phyloP scores from a whole-genome alignment of 495 filamentous ascomycete genomes.

The Lasiosphaeria hispida region DNA sequence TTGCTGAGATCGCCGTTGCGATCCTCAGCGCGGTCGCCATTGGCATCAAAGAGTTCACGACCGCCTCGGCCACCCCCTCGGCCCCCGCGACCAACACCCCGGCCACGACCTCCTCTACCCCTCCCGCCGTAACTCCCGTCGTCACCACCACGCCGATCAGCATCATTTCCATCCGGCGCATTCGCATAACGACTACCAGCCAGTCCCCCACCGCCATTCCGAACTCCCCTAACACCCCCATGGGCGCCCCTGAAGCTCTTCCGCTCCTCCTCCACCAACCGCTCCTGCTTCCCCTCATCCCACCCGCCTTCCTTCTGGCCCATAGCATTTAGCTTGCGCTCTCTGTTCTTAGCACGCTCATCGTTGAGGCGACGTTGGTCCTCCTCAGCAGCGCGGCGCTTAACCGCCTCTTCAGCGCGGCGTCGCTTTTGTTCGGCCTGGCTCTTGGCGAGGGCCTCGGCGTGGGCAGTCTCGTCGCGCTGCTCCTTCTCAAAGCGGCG shows the following conservation, averaged over 20 bases:
- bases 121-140: constrained; percentile 26
- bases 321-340: constrained; percentile 49
- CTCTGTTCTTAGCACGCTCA: constrained; percentile 46
- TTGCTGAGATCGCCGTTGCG: background rate
- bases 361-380: constrained; percentile 48
- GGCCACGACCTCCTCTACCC: constrained; percentile 29
- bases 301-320: constrained; percentile 44
- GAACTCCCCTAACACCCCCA: constrained; percentile 40
- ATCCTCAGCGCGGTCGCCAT: constrained; percentile 10
- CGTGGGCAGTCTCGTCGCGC: constrained; percentile 50
- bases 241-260: constrained; percentile 40
- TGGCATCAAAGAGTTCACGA: constrained; percentile 18
- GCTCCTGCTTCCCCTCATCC: constrained; percentile 45
- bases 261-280: constrained; percentile 30
- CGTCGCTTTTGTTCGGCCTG: constrained; percentile 51
- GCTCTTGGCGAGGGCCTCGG: constrained; percentile 47
- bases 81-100: constrained; percentile 20
- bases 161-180: constrained; percentile 17
- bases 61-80: constrained; percentile 18
- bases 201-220: constrained; percentile 18
- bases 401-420: constrained; percentile 41
- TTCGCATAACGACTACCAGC: constrained; percentile 36
- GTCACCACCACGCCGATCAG: constrained; percentile 28
- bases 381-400: constrained; percentile 38
- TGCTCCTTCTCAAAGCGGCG: constrained; percentile 50